Evolutionary conservation across 139 green algal genomes (phyloP).

Genomic region (Volvox africanus): DNA sequence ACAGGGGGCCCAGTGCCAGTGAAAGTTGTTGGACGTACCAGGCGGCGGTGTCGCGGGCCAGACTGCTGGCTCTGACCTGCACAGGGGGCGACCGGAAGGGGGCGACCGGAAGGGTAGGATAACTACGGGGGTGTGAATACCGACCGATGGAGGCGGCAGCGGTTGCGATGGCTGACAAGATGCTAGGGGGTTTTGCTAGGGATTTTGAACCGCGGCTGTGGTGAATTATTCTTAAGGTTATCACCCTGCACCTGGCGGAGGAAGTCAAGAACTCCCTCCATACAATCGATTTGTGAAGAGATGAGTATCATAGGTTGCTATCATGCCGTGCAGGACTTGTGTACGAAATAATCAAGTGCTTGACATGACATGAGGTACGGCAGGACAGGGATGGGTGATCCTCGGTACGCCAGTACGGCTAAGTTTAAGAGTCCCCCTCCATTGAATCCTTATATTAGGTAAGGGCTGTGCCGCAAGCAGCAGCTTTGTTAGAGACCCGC

Average conservation of each 20-base stretch:
- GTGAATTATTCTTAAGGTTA: background rate
- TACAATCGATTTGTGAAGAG: too few species aligned
- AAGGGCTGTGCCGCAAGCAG: background rate
- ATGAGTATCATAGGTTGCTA: too few species aligned
- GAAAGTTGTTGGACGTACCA: background rate
- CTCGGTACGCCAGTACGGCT: too few species aligned
- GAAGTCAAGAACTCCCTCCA: too few species aligned
- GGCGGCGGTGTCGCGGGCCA: background rate
- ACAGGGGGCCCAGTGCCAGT: background rate
- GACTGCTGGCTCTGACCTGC: background rate
- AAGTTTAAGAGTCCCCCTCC: too few species aligned
- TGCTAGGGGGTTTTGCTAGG: background rate
- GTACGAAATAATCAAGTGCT: too few species aligned
- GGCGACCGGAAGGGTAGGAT: background rate
- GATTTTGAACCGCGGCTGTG: background rate
- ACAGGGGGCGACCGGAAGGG: background rate
- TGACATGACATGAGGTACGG: too few species aligned
- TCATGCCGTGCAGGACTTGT: too few species aligned
- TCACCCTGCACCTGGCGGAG: too few species aligned
- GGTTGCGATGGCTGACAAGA: background rate
- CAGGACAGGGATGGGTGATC: too few species aligned
- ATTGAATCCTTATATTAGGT: background rate
- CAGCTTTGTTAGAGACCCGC: background rate
- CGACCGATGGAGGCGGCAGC: background rate
- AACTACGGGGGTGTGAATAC: background rate